Base-by-base conservation (phyloP, 305 asterid genomes). In the Solanum hybrid region DNA sequence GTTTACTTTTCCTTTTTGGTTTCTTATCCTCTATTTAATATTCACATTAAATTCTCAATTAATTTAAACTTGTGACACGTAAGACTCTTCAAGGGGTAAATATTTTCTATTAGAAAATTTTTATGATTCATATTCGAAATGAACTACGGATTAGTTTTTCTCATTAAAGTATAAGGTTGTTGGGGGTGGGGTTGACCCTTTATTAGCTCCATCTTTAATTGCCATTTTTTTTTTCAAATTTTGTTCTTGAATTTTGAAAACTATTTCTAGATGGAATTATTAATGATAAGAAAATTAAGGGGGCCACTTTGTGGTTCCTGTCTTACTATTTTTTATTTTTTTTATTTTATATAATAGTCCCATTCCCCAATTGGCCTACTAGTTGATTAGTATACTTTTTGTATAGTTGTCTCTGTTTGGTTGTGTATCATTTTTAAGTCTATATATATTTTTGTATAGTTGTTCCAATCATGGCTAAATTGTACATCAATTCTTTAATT, bases 31-130 rank as follows among this genome's bases (percentile, higher is more conserved):
- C 10, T 1, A 9, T 73, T 0, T 17, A 2, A 22, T 32, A 4
- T 5, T 73, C 36, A 29, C 11, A 29, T 17, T 17, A 2, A 9
- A 9, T 17, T 31, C 14, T 32, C 4, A 10, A 29, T 29, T 27
- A 73, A 73, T 29, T 0, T 73, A 6, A 16, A 13, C 20, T 27
- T 0, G n/a, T 6, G 14, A 0, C 1, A 6, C 1, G 0, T 1
- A 14, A 1, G 36, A 6, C 22, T 72, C 78, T 6, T 71, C 17
- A 11, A 10, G 2, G 17, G 34, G 5, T 14, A 27, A 27, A 2
- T 14, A 72, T 72, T 2, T 11, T 1, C 34, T 11, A 71, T 26
- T 66, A 4, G n/a, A 0, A 29, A 1, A 0, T 3, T 29, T 73
- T 72, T 27, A 72, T 20, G 71, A 32, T 0, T 73, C 11, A 11